These are phyloP conservation scores for Clonostachys rosea DNA, from an alignment of 2,329 filamentous ascomycete species.

Conservation along the genomic window DNA sequence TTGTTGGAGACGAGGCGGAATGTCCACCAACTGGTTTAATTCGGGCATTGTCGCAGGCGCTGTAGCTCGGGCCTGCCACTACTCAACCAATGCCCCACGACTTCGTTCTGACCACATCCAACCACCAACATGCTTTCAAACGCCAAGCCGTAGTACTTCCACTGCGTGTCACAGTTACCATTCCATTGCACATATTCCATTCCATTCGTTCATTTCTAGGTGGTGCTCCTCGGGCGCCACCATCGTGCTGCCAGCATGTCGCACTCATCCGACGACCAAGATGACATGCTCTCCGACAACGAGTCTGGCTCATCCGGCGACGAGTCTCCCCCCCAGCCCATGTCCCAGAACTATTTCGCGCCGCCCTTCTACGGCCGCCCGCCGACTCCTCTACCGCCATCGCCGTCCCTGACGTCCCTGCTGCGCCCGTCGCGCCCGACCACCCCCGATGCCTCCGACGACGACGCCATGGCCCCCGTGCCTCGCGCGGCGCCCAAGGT, in stretches of 20 bases:
- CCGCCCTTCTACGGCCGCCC: conserved; percentile 97
- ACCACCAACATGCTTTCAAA: too few relatives aligned
- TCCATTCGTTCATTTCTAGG: too few relatives aligned
- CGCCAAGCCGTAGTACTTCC: too few relatives aligned
- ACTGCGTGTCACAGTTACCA: too few relatives aligned
- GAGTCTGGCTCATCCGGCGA: conserved; percentile 15
- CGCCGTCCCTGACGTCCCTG: conserved; percentile 86
- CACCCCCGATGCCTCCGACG: conserved; percentile 87
- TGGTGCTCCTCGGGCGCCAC: too few relatives aligned
- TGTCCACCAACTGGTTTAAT: too few relatives aligned
- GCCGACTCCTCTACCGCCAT: conserved; percentile 90
- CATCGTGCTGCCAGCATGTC: background rate
- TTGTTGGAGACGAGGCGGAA: too few relatives aligned
- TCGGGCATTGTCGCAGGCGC: too few relatives aligned
- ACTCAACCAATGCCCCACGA: too few relatives aligned
- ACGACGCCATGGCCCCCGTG: conserved; percentile 61
- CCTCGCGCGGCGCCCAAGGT: conserved; percentile 87
- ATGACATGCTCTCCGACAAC: conserved; percentile 24
- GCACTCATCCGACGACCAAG: conserved; percentile 20
- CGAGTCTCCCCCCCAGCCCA: conserved; percentile 34
- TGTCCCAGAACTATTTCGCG: conserved; percentile 52
- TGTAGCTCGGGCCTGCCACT: too few relatives aligned
- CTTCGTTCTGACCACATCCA: too few relatives aligned
- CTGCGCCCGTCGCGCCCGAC: conserved; percentile 87
- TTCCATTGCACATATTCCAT: too few relatives aligned